A percentile compares a stretch with the other conserved stretches of the same genome.
These are phyloP conservation scores for Solanum hybrid DNA, from an alignment of 305 asterid genomes.

Conservation along the genomic window DNA sequence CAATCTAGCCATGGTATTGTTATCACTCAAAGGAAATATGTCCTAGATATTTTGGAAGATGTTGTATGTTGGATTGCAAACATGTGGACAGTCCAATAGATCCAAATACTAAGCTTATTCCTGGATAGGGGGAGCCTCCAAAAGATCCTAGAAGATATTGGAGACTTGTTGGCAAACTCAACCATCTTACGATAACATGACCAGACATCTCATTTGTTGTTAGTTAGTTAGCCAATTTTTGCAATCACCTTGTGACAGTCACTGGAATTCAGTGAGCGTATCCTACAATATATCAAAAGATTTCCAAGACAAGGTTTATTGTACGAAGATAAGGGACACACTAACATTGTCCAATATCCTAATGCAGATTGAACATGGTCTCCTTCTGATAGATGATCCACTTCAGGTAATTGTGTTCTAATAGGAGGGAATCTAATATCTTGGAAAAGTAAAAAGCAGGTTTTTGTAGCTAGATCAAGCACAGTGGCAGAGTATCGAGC, in stretches of 20 bases:
- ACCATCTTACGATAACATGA: background rate
- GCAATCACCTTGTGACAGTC: background rate
- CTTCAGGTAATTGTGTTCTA: background rate
- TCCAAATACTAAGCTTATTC: no score
- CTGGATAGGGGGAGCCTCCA: background rate
- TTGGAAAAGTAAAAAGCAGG: background rate
- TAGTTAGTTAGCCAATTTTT: background rate
- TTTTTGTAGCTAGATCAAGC: background rate
- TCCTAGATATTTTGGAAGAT: no score
- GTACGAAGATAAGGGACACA: background rate
- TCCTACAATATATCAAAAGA: no score
- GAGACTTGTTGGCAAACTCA: background rate
- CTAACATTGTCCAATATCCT: background rate
- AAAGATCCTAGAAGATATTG: background rate
- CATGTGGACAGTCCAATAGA: background rate
- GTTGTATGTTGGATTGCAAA: background rate
- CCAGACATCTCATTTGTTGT: background rate
- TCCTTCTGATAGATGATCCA: background rate
- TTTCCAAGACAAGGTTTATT: background rate
- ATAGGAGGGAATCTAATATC: background rate
- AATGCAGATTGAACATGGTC: background rate
- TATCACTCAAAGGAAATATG: background rate
- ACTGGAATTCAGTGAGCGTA: background rate
- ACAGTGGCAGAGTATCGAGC: no score
- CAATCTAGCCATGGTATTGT: background rate